Base-by-base conservation (phyloP, 2,329 filamentous ascomycete genomes). In the Gaeumannomyces tritici region DNA sequence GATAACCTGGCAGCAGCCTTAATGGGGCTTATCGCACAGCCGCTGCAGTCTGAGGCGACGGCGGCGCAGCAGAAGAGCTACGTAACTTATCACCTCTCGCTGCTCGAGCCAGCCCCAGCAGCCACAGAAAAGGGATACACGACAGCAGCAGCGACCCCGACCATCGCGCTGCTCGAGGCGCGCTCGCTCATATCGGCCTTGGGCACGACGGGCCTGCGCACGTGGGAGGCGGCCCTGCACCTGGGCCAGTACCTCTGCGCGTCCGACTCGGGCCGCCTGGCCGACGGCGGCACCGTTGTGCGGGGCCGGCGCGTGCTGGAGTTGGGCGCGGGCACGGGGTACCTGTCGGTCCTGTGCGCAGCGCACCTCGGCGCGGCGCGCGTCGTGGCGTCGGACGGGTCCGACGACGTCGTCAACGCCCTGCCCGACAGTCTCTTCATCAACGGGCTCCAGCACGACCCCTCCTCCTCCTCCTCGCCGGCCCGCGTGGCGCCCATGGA, bases 191-290 rank as follows among this genome's bases (percentile, higher is more conserved):
- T 93, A 59, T 85, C 89, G 1, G 87, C 86, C 2, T 81, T 80
- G 0, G 89, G 89, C 1, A 92, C 89, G 0, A 93, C 90, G 0
- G 90, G 90, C 1, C 79, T 90, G 28, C 83, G 90, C 42, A 93
- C 90, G 0, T 95, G 90, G 90, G 90, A 93, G 72, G 90, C 90
- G 1, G 86, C 89, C 1, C 76, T 93, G 11, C 88, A 91, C 67
- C 78, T 93, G 0, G 88, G 88, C 1, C 81, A 86, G 57, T 91
- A 86, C 68, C 81, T 93, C 27, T 83, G 83, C 64, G 64, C 70
- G n/a, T 73, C 80, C 60, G 73, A 72, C 0, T 65, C 67, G 1
- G 42, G 42, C 15, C 42, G 42, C 18, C 6, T 51, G 21, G n/a
- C 58, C n/a, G 58, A 18, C 35, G 42, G 42, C 1, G 42, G 42